Percentiles rank a stretch among this genome's conserved stretches.
These are phyloP conservation scores for Morella rubra DNA, from an alignment of 306 rosid species.

Conservation along the genomic window DNA sequence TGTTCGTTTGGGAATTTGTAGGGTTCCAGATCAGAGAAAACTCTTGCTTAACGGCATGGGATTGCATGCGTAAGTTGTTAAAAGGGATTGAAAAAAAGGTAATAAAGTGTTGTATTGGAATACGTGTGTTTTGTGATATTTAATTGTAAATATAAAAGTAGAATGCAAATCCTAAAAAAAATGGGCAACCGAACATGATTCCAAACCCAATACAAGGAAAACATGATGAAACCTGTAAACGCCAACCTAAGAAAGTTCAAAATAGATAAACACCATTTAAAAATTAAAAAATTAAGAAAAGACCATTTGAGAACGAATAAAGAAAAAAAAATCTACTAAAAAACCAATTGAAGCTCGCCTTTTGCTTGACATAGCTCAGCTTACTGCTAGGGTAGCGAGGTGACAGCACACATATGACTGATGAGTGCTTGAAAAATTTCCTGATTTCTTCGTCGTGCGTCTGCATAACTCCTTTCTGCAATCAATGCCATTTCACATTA, in stretches of 20 bases:
- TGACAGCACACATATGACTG: conserved; percentile 79
- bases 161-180: too few species aligned
- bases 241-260: background rate
- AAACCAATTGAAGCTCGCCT: conserved; percentile 43
- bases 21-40: too few species aligned
- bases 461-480: conserved; percentile 81
- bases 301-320: background rate
- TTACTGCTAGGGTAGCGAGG: conserved; percentile 85
- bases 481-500: background rate
- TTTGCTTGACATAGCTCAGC: conserved; percentile 68
- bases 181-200: too few species aligned
- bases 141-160: too few species aligned
- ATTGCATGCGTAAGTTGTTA: too few species aligned
- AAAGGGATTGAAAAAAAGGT: too few species aligned
- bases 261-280: background rate
- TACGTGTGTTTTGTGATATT: too few species aligned
- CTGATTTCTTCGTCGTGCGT: conserved; percentile 91
- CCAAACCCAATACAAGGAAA: background rate
- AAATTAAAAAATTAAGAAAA: background rate
- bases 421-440: conserved; percentile 88
- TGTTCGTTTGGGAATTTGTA: too few species aligned
- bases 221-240: background rate
- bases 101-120: too few species aligned
- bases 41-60: too few species aligned
- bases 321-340: conserved; percentile 1